Evolutionary conservation across 257 asterid genomes (phyloP), one percentile per base, ranked within the genome.

Genomic region (Solanum paucissectum): DNA sequence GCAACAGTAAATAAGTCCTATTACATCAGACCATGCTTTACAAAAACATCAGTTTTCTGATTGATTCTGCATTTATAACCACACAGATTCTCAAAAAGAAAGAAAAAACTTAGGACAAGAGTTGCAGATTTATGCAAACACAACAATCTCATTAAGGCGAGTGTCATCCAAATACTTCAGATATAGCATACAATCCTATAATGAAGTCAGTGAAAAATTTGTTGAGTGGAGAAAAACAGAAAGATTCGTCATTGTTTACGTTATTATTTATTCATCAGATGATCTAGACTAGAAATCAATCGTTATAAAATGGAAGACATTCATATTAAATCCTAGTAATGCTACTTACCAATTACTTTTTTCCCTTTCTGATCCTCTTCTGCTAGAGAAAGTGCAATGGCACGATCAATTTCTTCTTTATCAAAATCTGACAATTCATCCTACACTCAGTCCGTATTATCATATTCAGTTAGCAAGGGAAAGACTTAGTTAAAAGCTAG

Each of bases 381-480:
- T 69, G 95, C 95, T 88, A 96, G 92, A 55, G 99, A 97, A 77
- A 94, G 92, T 86, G 99, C 98, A 84, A 97, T 93, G 38, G 99
- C 99, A 84, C 91, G 92, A 89, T 95, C 98, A 44, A 96, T 93
- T 86, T 97, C 98, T 90, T 97, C 99, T 49, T 89, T 91, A 81
- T 97, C 99, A 86, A 95, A 94, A 90, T 97, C 99, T 32, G 97
- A 92, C 93, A 88, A 84, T 60, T 91, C 93, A 87, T 95, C 98
- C 99, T 97, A 86, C 79, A 89, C 83, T 46, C 44, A 87, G 87
- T 38, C 87, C 84, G n/a, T 86, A 79, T 79, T 44, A 88, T 77
- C 86, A 64, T 25, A 86, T 74, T 20, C 74, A 86, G 87, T 32
- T 86, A 58, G 75, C 87, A 36, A 72, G 72, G 38, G 52, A 91